phyloP scores from a whole-genome alignment of 2,329 filamentous ascomycete genomes.

The Neoarthrinium moseri region DNA sequence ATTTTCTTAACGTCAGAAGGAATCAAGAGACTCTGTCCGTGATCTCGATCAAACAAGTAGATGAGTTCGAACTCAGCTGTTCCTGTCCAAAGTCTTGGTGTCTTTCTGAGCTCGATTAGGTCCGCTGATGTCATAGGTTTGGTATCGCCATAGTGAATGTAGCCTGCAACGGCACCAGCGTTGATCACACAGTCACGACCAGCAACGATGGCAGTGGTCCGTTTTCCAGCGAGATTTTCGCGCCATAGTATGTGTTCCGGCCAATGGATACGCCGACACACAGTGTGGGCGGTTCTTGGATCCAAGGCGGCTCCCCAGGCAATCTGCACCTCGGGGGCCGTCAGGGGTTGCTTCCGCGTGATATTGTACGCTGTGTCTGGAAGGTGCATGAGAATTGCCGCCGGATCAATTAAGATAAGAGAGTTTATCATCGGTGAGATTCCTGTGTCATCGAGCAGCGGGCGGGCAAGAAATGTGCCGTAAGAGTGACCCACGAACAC shows the following conservation, averaged over 20 bases:
- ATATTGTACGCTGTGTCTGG: conserved; percentile 15
- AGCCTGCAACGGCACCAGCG: conserved; percentile 21
- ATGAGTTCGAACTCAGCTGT: conserved; percentile 21
- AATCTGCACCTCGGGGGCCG: conserved; percentile 12
- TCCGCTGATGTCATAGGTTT: conserved; percentile 9
- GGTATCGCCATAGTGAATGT: conserved; percentile 20
- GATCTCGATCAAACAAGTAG: conserved; percentile 22
- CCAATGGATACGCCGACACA: conserved; percentile 12
- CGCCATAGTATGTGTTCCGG: conserved; percentile 12
- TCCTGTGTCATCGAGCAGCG: conserved; percentile 10
- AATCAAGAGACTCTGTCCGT: conserved; percentile 19
- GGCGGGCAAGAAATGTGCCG: conserved; percentile 13
- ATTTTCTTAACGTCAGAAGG: conserved; percentile 8
- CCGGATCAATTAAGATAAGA: conserved; percentile 12
- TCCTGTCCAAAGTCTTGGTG: conserved; percentile 18
- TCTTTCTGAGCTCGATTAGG: not conserved
- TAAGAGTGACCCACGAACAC: conserved; percentile 12
- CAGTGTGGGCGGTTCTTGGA: conserved; percentile 10
- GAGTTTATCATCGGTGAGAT: conserved; percentile 9
- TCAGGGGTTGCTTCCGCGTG: not conserved
- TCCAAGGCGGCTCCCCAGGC: conserved; percentile 9
- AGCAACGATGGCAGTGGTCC: conserved; percentile 21
- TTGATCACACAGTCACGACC: conserved; percentile 21
- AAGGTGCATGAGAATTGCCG: conserved; percentile 12
- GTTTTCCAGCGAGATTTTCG: conserved; percentile 10